Evolutionary conservation across 352 stramenopile species (phyloP).

Genomic region (Pythium rhizo-oryzae): DNA sequence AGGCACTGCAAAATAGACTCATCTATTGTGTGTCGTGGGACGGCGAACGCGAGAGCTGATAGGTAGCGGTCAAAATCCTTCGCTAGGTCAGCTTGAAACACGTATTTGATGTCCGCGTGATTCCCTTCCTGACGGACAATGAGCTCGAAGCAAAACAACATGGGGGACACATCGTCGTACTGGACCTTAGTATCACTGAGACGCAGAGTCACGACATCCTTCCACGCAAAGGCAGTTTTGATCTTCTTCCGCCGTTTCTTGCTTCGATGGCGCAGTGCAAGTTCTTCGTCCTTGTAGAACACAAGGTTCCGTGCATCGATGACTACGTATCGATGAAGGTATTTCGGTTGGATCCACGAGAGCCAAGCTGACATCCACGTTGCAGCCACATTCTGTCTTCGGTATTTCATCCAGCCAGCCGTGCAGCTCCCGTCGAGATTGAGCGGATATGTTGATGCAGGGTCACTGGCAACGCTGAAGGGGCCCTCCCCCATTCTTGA

Average conservation of each 20-base stretch:
- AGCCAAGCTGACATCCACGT: constrained; percentile 55
- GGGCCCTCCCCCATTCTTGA: constrained; percentile 87
- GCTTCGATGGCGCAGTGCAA: constrained; percentile 77
- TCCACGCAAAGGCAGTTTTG: constrained; percentile 76
- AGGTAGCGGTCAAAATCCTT: constrained; percentile 86
- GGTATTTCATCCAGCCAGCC: constrained; percentile 88
- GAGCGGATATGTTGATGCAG: constrained; percentile 66
- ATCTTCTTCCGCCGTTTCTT: constrained; percentile 74
- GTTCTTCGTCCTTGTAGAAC: constrained; percentile 85
- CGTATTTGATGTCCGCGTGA: constrained; percentile 68
- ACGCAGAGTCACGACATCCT: constrained; percentile 57
- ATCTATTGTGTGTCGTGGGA: constrained; percentile 63
- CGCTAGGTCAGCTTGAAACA: constrained; percentile 72
- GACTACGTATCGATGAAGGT: constrained; percentile 82
- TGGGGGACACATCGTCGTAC: constrained; percentile 83
- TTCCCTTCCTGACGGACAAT: constrained; percentile 54
- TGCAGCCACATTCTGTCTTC: constrained; percentile 54
- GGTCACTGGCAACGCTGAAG: constrained; percentile 74
- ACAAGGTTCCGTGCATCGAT: constrained; percentile 71
- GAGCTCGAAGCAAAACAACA: constrained; percentile 81
- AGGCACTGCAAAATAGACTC: constrained; percentile 66
- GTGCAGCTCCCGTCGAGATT: constrained; percentile 79
- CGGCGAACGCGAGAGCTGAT: constrained; percentile 63
- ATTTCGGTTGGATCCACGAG: constrained; percentile 75
- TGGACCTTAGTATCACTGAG: constrained; percentile 78